Conservation (phyloP, 768 basidiomycete genomes). For the Lenzites betulinus region DNA sequence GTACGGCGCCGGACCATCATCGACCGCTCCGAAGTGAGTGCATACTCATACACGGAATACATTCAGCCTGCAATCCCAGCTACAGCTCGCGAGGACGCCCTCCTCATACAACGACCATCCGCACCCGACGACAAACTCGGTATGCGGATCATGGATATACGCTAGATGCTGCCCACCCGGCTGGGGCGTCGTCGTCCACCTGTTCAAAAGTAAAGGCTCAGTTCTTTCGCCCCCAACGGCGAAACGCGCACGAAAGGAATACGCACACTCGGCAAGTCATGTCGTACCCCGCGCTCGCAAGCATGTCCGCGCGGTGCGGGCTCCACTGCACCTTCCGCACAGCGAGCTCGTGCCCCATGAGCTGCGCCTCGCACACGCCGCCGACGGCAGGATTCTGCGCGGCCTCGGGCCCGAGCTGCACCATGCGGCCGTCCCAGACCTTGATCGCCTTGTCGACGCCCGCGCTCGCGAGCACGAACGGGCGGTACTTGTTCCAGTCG, state of each 20-base stretch:
- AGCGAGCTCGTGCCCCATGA: slow-evolving; percentile 89
- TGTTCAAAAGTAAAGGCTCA: slow-evolving; percentile 8
- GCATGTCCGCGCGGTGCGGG: slow-evolving; percentile 70
- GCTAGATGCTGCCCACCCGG: slow-evolving; percentile 54
- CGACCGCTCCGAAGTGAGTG: background rate
- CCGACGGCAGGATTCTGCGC: slow-evolving; percentile 55
- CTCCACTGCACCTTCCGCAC: slow-evolving; percentile 90
- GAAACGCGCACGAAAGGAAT: background rate
- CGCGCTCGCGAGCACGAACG: slow-evolving; percentile 72
- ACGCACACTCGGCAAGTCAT: slow-evolving; percentile 94
- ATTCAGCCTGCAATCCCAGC: slow-evolving; percentile 88
- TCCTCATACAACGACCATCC: slow-evolving; percentile 93
- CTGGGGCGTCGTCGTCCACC: slow-evolving; percentile 73
- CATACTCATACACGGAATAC: slow-evolving; percentile 53
- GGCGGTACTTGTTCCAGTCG: slow-evolving; percentile 94
- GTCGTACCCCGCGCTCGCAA: slow-evolving; percentile 83
- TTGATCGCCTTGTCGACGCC: slow-evolving; percentile 78
- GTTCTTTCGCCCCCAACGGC: background rate
- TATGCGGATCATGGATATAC: slow-evolving; percentile 83
- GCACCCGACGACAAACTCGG: slow-evolving; percentile 92
- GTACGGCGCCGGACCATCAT: background rate
- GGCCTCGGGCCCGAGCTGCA: slow-evolving; percentile 52
- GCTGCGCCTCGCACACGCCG: slow-evolving; percentile 66
- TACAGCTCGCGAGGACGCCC: slow-evolving; percentile 83
- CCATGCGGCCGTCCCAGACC: slow-evolving; percentile 89